phyloP scores from a whole-genome alignment of 2,329 filamentous ascomycete genomes.

The Xylariomycetidae sp. region DNA sequence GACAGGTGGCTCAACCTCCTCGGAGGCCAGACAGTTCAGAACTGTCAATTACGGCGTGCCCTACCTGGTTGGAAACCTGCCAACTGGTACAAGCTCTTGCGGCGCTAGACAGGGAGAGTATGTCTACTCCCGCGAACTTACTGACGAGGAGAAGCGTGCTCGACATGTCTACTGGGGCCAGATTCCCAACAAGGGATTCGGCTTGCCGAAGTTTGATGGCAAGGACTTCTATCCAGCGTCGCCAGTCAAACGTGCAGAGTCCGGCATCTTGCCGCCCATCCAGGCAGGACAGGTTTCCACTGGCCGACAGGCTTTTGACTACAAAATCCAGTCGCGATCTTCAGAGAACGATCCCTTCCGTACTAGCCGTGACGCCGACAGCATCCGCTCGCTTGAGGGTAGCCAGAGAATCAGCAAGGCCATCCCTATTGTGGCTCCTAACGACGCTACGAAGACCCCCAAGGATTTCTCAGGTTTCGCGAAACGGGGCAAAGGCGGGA shows the following conservation, averaged over 20 bases:
- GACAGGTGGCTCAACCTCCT: constrained; percentile 4
- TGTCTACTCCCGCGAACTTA: constrained; percentile 50
- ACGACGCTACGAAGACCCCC: constrained; percentile 13
- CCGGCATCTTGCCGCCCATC: constrained; percentile 1
- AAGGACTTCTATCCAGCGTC: constrained; percentile 59
- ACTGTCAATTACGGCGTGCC: no score
- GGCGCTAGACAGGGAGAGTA: constrained; percentile 41
- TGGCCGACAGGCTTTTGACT: constrained; percentile 7
- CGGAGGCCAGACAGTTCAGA: background rate
- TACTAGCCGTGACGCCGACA: constrained; percentile 14
- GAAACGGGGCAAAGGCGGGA: constrained; percentile 1
- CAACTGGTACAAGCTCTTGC: constrained; percentile 36
- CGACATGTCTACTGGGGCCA: constrained; percentile 57
- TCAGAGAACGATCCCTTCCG: constrained; percentile 22
- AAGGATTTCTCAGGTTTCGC: constrained; percentile 5
- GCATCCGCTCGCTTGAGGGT: constrained; percentile 17
- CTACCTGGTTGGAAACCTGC: constrained; percentile 50
- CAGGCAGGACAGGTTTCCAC: constrained; percentile 2
- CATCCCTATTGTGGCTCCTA: constrained; percentile 28
- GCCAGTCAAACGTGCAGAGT: constrained; percentile 33
- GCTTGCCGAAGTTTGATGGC: constrained; percentile 58
- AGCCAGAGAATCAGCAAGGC: constrained; percentile 25
- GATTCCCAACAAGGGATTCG: constrained; percentile 43
- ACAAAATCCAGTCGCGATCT: constrained; percentile 6
- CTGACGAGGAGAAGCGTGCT: constrained; percentile 51